Evolutionary conservation across 371 early-diverging fungal species (phyloP).

Genomic region (Sporodiniella umbellata): DNA sequence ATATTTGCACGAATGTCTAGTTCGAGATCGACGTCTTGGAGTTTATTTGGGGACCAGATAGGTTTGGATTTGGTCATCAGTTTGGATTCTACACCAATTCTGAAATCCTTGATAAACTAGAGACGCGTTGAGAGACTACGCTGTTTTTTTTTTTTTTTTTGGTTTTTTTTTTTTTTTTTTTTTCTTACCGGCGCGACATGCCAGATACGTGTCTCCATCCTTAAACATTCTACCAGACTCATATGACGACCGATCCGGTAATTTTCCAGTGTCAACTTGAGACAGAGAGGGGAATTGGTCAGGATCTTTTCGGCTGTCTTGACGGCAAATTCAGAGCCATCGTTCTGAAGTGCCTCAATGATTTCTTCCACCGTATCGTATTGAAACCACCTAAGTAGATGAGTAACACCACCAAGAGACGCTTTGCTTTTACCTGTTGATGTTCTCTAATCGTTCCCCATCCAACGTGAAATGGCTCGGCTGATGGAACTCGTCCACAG

Average conservation of each 20-base stretch:
- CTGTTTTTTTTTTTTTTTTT: not conserved
- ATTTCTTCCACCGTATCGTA: conserved; percentile 75
- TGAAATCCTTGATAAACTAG: conserved; percentile 58
- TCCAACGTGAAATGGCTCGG: conserved; percentile 9
- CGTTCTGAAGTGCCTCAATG: conserved; percentile 48
- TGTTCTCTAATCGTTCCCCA: conserved; percentile 10
- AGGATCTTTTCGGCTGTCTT: conserved; percentile 59
- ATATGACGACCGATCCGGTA: conserved; percentile 63
- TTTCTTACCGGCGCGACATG: conserved; percentile 60
- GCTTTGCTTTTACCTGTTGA: conserved; percentile 50
- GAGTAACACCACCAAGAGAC: too few species aligned
- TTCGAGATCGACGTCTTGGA: conserved; percentile 47
- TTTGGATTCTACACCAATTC: conserved; percentile 81
- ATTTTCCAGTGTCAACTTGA: conserved; percentile 78
- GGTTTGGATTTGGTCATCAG: conserved; percentile 68
- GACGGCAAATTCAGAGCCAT: conserved; percentile 59
- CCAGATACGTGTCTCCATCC: conserved; percentile 73
- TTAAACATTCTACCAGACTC: conserved; percentile 42
- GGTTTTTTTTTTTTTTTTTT: not conserved
- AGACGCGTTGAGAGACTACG: not conserved
- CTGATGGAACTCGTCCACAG: conserved; percentile 27
- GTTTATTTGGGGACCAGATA: conserved; percentile 72
- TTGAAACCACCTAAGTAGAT: conserved; percentile 76
- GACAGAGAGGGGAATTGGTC: conserved; percentile 72
- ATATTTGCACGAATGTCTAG: not conserved